Base-by-base conservation (phyloP, 352 stramenopile genomes). In the Phytophthora vignae region DNA sequence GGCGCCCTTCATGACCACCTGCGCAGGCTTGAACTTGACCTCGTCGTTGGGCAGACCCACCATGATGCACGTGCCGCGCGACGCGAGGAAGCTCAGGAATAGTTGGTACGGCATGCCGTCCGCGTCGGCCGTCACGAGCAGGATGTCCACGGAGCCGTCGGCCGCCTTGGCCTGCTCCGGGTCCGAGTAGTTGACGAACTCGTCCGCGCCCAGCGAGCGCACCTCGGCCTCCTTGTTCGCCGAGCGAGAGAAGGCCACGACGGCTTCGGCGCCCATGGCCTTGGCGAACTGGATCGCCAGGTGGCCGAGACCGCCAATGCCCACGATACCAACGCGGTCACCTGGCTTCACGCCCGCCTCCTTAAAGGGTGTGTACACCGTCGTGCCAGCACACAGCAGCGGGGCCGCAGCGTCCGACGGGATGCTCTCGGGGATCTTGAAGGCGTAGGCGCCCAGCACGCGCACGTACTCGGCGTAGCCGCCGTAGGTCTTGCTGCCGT, bases 231-330 rank as follows among this genome's bases (percentile, higher is more conserved):
- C 78, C 73, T 97, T 97, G 33, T 63, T 83, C 4, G 66, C 59
- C 36, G 76, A 87, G 48, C 81, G 81, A 10, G 84, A 94, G 64
- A 97, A 81, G 2, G 90, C 88, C 19, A 90, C 82, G 7, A 88
- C 80, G 0, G 90, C 67, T 11, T 80, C 72, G 11, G 72, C 76
- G 19, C 83, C 85, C 42, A 97, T 77, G 9, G 86, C 90, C n/a
- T 84, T 78, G n/a, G 76, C 83, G 54, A 97, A 90, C 71, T 97
- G 94, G 54, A 97, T 78, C 12, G 65, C 90, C 56, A 97, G 72
- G 74, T 98, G 92, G 27, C 91, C 91, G 5, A 98, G 76, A 7
- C 92, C 92, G 19, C 92, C 92, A 60, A 97, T 88, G n/a, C 92
- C 92, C 4, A 91, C 74, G 14, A 98, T 76, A 11, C 77, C 91